A percentile compares a stretch with the other conserved stretches of the same genome.
phyloP scores from a whole-genome alignment of 2,329 filamentous ascomycete species.

The Annulohypoxylon truncatum region DNA sequence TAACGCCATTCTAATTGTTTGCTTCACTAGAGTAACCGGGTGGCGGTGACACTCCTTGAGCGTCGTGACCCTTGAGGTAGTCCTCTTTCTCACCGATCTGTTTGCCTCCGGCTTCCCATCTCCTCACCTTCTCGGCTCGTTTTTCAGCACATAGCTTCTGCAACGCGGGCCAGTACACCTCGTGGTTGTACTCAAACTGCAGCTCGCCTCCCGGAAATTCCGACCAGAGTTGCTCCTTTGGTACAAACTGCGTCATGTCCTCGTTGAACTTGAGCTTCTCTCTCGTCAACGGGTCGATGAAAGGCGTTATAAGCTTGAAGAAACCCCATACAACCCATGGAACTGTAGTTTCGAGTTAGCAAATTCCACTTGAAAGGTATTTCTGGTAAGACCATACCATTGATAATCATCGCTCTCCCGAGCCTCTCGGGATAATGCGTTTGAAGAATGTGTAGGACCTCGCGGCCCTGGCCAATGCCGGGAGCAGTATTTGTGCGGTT shows the following conservation, averaged over 20 bases:
- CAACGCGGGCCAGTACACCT: slow-evolving; percentile 88
- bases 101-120: slow-evolving; percentile 86
- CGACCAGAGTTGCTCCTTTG: slow-evolving; percentile 83
- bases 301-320: slow-evolving; percentile 95
- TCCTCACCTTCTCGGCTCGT: slow-evolving; percentile 69
- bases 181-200: slow-evolving; percentile 92
- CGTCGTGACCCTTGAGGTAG: slow-evolving; percentile 76
- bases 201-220: slow-evolving; percentile 79
- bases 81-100: slow-evolving; percentile 87
- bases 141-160: slow-evolving; percentile 75
- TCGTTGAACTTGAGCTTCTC: slow-evolving; percentile 99
- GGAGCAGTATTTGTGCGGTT: slow-evolving; percentile 79
- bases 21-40: slow-evolving; percentile 25
- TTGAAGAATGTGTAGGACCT: slow-evolving; percentile 91
- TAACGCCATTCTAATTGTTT: neutral
- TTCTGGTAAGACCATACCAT: slow-evolving; percentile 67
- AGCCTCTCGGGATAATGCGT: slow-evolving; percentile 95
- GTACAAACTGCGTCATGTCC: slow-evolving; percentile 84
- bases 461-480: slow-evolving; percentile 78
- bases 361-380: neutral
- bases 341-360: slow-evolving; percentile 62
- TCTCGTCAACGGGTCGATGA: slow-evolving; percentile 93
- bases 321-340: slow-evolving; percentile 93
- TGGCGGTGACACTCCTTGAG: slow-evolving; percentile 39
- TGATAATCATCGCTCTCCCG: slow-evolving; percentile 88